These are phyloP conservation scores for Syzygium aromaticum DNA, from an alignment of 345 rosid genomes.

Conservation along the genomic window DNA sequence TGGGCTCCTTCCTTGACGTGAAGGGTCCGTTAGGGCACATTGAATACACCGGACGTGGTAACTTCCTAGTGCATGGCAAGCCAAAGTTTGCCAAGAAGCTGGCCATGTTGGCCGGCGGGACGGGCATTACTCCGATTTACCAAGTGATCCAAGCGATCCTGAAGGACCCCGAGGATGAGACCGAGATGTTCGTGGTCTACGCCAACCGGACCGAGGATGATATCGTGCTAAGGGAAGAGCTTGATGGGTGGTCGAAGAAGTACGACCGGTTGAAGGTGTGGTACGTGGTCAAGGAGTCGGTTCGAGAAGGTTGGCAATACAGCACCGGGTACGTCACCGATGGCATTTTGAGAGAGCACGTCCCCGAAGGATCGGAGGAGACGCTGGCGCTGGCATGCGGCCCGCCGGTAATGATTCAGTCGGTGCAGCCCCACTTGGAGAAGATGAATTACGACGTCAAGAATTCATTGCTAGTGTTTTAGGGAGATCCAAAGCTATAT, in stretches of 20 bases:
- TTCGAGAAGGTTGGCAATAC: conserved; percentile 69
- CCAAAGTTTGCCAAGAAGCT: conserved; percentile 70
- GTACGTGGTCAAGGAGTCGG: conserved; percentile 61
- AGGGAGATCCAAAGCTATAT: neutral
- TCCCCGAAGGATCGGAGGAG: conserved; percentile 50
- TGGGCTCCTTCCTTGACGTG: conserved; percentile 57
- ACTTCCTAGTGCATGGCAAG: conserved; percentile 65
- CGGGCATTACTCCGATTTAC: conserved; percentile 86
- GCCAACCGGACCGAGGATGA: conserved; percentile 88
- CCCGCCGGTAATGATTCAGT: conserved; percentile 96
- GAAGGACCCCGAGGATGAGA: conserved; percentile 67
- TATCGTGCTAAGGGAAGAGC: conserved; percentile 65
- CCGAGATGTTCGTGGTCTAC: conserved; percentile 78
- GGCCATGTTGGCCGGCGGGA: conserved; percentile 91
- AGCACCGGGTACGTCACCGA: conserved; percentile 70
- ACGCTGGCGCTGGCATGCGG: conserved; percentile 77
- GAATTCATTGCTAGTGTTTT: conserved; percentile 63
- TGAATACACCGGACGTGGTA: conserved; percentile 67
- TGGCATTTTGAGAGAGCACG: conserved; percentile 49
- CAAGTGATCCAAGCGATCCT: conserved; percentile 72
- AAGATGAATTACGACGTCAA: conserved; percentile 74
- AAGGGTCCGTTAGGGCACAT: conserved; percentile 92
- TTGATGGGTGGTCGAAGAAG: conserved; percentile 69
- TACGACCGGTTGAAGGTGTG: conserved; percentile 64
- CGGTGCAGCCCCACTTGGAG: conserved; percentile 87